A percentile compares a stretch with the other conserved stretches of the same genome.
Conservation (phyloP, 148 eudicot species). For the Talinum fruticosum region DNA sequence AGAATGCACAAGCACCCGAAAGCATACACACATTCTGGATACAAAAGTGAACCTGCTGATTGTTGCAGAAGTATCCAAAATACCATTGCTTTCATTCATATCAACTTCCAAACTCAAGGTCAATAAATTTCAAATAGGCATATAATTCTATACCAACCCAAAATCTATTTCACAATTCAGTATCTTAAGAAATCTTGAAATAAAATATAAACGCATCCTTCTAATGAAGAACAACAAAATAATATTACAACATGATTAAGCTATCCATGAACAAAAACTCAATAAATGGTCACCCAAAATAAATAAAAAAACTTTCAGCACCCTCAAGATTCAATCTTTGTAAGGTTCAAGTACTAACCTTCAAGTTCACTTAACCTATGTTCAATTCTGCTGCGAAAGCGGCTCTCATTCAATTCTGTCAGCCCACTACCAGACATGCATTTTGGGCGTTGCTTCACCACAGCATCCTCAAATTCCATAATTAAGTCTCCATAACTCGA, state of each 20-base stretch:
- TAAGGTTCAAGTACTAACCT: slow-evolving; percentile 43
- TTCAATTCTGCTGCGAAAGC: slow-evolving; percentile 60
- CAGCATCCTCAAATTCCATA: slow-evolving; percentile 81
- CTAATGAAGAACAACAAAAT: background rate
- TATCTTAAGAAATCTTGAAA: background rate
- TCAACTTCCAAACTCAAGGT: too few species aligned
- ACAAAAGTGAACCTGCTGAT: background rate
- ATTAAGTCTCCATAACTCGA: slow-evolving; percentile 67
- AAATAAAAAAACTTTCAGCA: background rate
- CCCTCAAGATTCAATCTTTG: background rate
- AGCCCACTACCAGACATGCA: slow-evolving; percentile 57
- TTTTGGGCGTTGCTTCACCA: slow-evolving; percentile 61
- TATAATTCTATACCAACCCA: too few species aligned
- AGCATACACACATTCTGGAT: background rate
- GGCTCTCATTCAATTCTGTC: slow-evolving; percentile 52
- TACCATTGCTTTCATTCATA: too few species aligned
- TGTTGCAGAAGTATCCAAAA: too few species aligned
- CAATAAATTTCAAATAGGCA: background rate
- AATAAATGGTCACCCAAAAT: background rate
- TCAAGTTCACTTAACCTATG: slow-evolving; percentile 81
- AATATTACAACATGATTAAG: background rate
- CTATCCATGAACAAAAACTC: background rate
- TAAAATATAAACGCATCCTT: background rate
- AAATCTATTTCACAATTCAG: background rate
- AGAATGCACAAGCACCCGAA: too few species aligned